Evolutionary conservation across 1,284 basidiomycete species (phyloP).

Genomic region (Sanghuangporus baumii): DNA sequence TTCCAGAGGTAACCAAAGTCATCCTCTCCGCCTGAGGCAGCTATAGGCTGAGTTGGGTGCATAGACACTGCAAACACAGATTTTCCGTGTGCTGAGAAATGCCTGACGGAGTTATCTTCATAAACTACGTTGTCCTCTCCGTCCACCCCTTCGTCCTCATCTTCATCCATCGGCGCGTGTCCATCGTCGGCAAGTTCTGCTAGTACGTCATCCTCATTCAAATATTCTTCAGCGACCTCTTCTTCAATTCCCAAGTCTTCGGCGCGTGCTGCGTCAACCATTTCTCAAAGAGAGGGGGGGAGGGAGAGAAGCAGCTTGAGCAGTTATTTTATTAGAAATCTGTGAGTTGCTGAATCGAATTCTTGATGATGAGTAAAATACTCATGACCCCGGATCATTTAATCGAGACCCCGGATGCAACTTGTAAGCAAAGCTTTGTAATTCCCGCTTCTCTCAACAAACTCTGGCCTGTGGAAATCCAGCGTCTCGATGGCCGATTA

Average conservation of each 20-base stretch:
- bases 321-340: constrained; percentile 3
- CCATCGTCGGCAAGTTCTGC: constrained; percentile 64
- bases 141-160: constrained; percentile 41
- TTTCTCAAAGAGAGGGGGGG: background rate
- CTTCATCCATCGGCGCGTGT: constrained; percentile 72
- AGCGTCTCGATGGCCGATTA: too few species aligned
- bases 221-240: constrained; percentile 41
- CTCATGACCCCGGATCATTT: background rate
- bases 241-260: constrained; percentile 37
- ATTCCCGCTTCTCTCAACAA: background rate
- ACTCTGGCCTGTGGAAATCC: background rate
- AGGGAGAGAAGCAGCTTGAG: background rate
- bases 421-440: background rate
- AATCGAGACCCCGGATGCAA: too few species aligned
- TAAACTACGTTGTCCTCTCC: constrained; percentile 37
- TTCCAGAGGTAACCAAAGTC: constrained; percentile 95
- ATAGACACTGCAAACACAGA: constrained; percentile 85
- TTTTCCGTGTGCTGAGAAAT: constrained; percentile 54
- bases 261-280: constrained; percentile 24
- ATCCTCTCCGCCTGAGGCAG: constrained; percentile 92
- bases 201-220: constrained; percentile 56
- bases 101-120: constrained; percentile 62
- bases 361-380: constrained; percentile 1
- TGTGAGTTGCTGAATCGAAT: background rate
- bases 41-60: constrained; percentile 84